Evolutionary conservation across 441 rosid species (phyloP).

Genomic region (Corymbia calophylla): DNA sequence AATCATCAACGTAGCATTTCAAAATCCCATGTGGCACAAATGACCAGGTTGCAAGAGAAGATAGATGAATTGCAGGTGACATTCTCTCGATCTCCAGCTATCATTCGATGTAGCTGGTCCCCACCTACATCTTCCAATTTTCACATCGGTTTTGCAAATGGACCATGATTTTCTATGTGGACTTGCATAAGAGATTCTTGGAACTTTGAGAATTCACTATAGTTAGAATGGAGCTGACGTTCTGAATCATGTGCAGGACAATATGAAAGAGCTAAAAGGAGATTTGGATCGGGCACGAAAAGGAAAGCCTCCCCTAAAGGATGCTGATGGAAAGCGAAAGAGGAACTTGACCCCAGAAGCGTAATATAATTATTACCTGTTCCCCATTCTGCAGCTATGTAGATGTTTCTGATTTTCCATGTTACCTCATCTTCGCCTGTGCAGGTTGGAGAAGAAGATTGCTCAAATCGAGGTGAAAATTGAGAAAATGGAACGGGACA

Average conservation of each 20-base stretch:
- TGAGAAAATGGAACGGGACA: constrained; percentile 83
- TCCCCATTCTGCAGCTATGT: not conserved
- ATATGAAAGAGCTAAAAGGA: constrained; percentile 51
- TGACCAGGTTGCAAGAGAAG: constrained; percentile 78
- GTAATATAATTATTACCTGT: constrained; percentile 31
- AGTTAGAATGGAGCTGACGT: not conserved
- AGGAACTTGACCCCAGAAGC: constrained; percentile 83
- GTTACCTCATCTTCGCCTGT: not conserved
- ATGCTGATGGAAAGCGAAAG: constrained; percentile 87
- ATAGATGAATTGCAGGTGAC: constrained; percentile 79
- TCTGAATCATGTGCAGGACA: constrained; percentile 24
- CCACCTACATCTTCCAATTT: constrained; percentile 5
- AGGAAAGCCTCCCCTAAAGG: constrained; percentile 89
- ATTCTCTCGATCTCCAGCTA: not conserved
- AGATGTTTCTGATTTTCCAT: not conserved
- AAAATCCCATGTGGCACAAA: constrained; percentile 85
- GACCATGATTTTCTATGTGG: not conserved
- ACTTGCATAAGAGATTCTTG: not conserved
- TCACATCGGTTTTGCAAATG: not conserved
- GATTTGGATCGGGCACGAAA: constrained; percentile 90
- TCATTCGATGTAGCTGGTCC: not conserved
- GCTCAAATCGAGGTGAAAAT: constrained; percentile 56
- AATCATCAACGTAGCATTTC: constrained; percentile 97
- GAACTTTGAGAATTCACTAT: not conserved
- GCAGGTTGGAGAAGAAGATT: constrained; percentile 79